Conservation (phyloP, 805 yeast genomes). For the Kluyveromyces siamensis region DNA sequence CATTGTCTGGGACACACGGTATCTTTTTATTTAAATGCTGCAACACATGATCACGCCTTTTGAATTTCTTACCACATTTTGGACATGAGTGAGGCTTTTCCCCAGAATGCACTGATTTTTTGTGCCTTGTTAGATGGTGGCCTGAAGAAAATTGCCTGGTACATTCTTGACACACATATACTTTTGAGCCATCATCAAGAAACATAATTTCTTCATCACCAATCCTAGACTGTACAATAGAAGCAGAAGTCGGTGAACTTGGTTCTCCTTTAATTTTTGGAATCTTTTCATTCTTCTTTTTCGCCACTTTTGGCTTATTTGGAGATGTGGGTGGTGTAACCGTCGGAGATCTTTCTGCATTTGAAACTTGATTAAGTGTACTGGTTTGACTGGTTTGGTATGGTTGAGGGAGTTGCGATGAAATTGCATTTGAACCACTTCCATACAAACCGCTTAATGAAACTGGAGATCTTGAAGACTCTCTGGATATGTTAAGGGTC, state of each 20-base stretch:
- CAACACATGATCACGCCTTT: constrained; percentile 31
- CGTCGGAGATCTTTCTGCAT: constrained; percentile 10
- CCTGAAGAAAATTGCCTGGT: constrained; percentile 30
- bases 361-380: constrained; percentile 15
- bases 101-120: constrained; percentile 32
- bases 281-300: constrained; percentile 5
- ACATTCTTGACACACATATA: constrained; percentile 29
- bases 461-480: constrained; percentile 24
- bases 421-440: constrained; percentile 11
- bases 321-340: constrained; percentile 8
- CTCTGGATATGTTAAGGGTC: constrained; percentile 26
- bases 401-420: constrained; percentile 13
- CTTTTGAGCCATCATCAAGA: constrained; percentile 26
- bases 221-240: constrained; percentile 20
- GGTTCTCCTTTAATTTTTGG: constrained; percentile 3
- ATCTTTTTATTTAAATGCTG: constrained; percentile 31
- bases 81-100: constrained; percentile 32
- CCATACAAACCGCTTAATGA: constrained; percentile 16
- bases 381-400: constrained; percentile 13
- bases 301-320: constrained; percentile 3
- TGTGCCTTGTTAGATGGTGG: constrained; percentile 31
- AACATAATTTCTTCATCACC: constrained; percentile 24
- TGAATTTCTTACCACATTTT: constrained; percentile 30
- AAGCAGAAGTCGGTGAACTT: constrained; percentile 6
- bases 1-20: constrained; percentile 21